A percentile compares a stretch with the other conserved stretches of the same genome.
phyloP scores from a whole-genome alignment of 257 asterid genomes.

The Vinca minor region DNA sequence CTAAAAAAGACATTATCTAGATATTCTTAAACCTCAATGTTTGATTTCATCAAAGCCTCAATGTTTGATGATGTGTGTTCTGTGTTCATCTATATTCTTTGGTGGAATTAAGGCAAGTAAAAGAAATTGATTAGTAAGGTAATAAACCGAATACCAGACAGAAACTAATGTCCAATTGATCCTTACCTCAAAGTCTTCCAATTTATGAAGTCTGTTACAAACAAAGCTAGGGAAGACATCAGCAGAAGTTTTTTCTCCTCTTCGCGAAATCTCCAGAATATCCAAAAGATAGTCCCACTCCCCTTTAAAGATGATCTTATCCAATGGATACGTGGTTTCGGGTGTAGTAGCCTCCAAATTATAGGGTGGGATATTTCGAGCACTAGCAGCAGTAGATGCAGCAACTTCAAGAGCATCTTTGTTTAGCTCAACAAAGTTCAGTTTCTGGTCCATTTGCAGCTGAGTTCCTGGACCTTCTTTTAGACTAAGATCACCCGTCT shows the following conservation, averaged over 20 bases:
- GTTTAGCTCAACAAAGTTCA: slow-evolving; percentile 35
- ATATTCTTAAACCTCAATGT: background rate
- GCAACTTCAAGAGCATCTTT: slow-evolving; percentile 42
- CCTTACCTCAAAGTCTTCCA: slow-evolving; percentile 47
- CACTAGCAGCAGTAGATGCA: slow-evolving; percentile 19
- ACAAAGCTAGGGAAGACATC: slow-evolving; percentile 69
- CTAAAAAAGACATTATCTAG: background rate
- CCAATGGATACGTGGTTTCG: slow-evolving; percentile 67
- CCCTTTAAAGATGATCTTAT: slow-evolving; percentile 64
- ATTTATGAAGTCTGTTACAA: slow-evolving; percentile 45
- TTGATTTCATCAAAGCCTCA: no score
- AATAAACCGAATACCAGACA: background rate
- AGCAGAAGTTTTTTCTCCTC: slow-evolving; percentile 28
- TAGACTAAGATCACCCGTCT: slow-evolving; percentile 31
- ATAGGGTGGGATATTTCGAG: slow-evolving; percentile 59
- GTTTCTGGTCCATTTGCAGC: slow-evolving; percentile 31
- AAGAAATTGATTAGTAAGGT: background rate
- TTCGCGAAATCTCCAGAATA: slow-evolving; percentile 30
- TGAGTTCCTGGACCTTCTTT: slow-evolving; percentile 36
- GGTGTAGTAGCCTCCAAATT: slow-evolving; percentile 52
- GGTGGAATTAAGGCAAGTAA: background rate
- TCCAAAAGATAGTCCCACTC: slow-evolving; percentile 82
- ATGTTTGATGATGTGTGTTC: background rate
- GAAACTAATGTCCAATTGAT: background rate
- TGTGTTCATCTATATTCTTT: no score